Base-by-base conservation (phyloP, 768 basidiomycete genomes). In the Lactarius tabidus region DNA sequence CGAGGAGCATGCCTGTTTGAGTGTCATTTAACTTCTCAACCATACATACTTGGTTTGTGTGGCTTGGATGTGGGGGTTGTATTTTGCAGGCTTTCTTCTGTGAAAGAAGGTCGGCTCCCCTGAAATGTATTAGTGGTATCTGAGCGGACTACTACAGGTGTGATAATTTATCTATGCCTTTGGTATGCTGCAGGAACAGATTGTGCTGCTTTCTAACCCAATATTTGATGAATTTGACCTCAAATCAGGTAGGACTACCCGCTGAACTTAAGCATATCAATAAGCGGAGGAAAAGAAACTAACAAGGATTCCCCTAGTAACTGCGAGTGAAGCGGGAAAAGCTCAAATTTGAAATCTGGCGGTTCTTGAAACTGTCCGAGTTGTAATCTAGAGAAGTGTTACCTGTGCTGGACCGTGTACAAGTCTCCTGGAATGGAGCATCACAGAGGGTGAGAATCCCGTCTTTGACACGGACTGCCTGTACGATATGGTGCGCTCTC, bases 231-330 rank as follows among this genome's bases (percentile, higher is more conserved):
- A n/a, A n/a, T 38, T 68, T 83, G 86, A 85, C 85, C 86, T 88
- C 86, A 86, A 87, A 87, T 87, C 85, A 85, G 84, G 85, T 82
- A 84, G 84, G 86, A 85, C 80, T 87, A 88, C 87, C 86, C 84
- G 82, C 86, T 86, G 85, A 87, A 88, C 85, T 88, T 88, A 87
- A 88, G 87, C 86, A 88, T 87, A 88, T 88, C 85, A 89, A 87
- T 88, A 87, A 89, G 87, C 83, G 84, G 86, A 88, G 87, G 87
- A 88, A 88, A 89, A 89, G 88, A 88, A 89, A 89, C 86, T 87
- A 89, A 89, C 87, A 83, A 87, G 87, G 87, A 88, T 88, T 89
- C 85, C 85, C 85, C 82, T 85, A 88, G 87, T 88, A 88, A 85
- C 87, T 85, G 87, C 85, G 84, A 88, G 87, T 86, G 87, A 88